phyloP scores from a whole-genome alignment of 2,329 filamentous ascomycete genomes.

The Coniochaeta sp. region DNA sequence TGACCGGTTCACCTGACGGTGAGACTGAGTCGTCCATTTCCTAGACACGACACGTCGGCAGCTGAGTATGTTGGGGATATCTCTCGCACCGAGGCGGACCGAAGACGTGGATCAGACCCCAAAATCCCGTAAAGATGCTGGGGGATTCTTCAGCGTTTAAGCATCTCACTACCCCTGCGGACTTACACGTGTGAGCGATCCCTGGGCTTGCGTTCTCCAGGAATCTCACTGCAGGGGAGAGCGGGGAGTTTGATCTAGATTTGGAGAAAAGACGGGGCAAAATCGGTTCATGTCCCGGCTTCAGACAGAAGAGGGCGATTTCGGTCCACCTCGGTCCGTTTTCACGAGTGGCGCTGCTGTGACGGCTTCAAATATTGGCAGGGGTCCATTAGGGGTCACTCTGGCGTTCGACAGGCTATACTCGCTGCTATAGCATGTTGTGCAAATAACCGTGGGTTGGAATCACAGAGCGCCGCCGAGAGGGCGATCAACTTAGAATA shows the following conservation, averaged over 20 bases:
- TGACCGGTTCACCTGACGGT: slow-evolving; percentile 18
- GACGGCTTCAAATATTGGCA: neutral
- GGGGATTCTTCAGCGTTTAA: neutral
- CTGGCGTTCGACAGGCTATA: neutral
- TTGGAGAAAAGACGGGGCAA: neutral
- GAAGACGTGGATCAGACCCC: neutral
- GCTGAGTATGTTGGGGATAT: neutral
- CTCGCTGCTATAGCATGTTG: neutral
- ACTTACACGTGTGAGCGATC: neutral
- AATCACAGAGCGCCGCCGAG: no score
- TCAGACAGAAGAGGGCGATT: neutral
- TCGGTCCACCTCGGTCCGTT: neutral
- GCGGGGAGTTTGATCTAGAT: neutral
- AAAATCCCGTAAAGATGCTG: neutral
- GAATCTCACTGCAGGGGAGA: neutral
- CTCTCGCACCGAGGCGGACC: slow-evolving; percentile 2
- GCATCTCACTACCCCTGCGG: neutral
- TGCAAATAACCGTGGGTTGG: no score
- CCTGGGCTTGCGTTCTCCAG: neutral
- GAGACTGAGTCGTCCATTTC: neutral
- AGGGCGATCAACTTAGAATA: no score
- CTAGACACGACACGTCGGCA: neutral
- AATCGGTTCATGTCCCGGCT: neutral
- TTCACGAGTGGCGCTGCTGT: neutral
- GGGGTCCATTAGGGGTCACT: neutral